Percentiles rank a stretch among this genome's conserved stretches.
These are phyloP conservation scores for Ceratobasidium sp. DNA, from an alignment of 1,284 basidiomycete genomes.

Conservation along the genomic window DNA sequence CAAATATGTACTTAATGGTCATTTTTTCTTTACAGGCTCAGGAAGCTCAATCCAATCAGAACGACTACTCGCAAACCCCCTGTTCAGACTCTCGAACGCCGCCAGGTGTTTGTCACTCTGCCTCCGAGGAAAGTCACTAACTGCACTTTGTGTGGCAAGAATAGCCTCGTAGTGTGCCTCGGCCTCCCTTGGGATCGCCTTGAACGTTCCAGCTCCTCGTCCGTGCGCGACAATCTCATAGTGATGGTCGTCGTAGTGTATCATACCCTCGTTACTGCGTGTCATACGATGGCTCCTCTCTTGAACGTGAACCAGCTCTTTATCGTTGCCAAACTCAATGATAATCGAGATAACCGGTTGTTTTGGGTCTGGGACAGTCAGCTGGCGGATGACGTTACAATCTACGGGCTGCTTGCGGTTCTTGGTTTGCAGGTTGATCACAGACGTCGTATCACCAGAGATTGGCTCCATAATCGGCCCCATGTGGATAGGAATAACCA, in stretches of 20 bases:
- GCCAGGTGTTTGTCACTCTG: too few species aligned
- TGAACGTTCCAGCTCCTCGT: background rate
- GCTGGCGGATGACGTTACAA: background rate
- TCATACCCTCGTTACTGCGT: too few species aligned
- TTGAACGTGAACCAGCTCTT: too few species aligned
- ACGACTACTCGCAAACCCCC: too few species aligned
- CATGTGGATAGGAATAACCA: background rate
- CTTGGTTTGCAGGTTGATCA: background rate
- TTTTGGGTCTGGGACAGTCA: background rate
- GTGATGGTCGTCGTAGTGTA: background rate
- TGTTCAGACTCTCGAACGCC: too few species aligned
- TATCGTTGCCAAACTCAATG: constrained; percentile 2
- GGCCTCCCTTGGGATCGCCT: background rate
- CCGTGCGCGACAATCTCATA: background rate
- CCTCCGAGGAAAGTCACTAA: background rate
- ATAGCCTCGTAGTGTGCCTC: background rate
- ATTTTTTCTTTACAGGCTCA: too few species aligned
- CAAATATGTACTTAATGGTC: too few species aligned
- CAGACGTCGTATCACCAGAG: background rate
- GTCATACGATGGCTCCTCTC: too few species aligned
- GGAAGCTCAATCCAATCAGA: too few species aligned
- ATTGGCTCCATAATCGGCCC: background rate
- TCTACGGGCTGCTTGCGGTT: background rate
- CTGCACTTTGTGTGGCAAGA: background rate
- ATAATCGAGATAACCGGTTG: background rate